Base-by-base conservation (phyloP, 208 protist species). In the Trypanosoma avium region DNA sequence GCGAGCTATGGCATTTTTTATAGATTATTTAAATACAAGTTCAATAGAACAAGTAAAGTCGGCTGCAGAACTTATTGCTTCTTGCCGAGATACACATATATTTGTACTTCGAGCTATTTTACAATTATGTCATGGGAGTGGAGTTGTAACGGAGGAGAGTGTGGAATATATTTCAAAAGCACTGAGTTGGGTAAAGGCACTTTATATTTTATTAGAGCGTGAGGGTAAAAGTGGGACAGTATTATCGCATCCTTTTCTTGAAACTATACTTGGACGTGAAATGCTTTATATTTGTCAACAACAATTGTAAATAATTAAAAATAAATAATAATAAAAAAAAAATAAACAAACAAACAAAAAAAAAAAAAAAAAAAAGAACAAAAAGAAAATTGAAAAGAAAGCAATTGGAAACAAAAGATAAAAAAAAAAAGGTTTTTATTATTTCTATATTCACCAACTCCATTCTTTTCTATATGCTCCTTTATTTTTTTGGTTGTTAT, bases 81-180 rank as follows among this genome's bases (percentile, higher is more conserved):
- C 19, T 6, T 67, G 65, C 36, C 72, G 40, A 21, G 68, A 61
- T 3, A 63, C 72, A 40, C 68, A 82, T 27, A 26, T 86, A 32
- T 54, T 86, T 24, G 75, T 76, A 0, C 49, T 79, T 1, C 66
- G 80, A 1, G 80, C 75, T 42, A 21, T 86, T 19, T 42, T 86
- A 24, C 63, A 78, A 40, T 53, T 86, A 17, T 86, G 72, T 45
- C 57, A 73, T 56, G 30, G 60, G 26, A 22, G 59, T n/a, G 33
- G 52, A 29, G 47, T 45, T 3, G 21, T 58, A 49, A 36, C 30
- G 21, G 69, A 67, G 10, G 40, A 60, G 24, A 33, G 46, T 10
- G 58, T 53, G 3, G 52, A 26, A 17, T 46, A 62, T 12, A 60
- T 81, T 38, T 26, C 35, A 2, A 73, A 64, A 56, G 68, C 69